Conservation (phyloP, 129 eudicot genomes). For the Escallonia rubra region DNA sequence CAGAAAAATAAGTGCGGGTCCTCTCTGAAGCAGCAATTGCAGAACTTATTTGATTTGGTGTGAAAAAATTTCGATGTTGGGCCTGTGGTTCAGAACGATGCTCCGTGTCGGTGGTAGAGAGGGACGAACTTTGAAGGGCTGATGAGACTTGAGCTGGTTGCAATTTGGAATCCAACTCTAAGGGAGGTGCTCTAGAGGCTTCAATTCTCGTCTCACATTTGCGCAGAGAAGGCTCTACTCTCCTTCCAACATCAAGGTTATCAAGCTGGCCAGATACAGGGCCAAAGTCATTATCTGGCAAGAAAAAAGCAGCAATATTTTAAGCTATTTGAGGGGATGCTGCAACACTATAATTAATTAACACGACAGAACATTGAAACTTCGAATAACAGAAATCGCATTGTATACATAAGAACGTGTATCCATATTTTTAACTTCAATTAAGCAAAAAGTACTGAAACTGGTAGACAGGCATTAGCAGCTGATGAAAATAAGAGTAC, state of each 20-base stretch:
- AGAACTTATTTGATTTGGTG: neutral
- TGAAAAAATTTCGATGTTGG: conserved; percentile 9
- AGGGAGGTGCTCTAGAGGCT: conserved; percentile 9
- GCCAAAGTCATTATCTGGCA: neutral
- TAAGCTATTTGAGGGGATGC: neutral
- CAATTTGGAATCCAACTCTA: conserved; percentile 1
- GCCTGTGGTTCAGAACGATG: conserved; percentile 16
- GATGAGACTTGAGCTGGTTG: conserved; percentile 16
- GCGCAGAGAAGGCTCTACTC: conserved; percentile 6
- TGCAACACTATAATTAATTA: neutral
- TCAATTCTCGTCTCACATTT: conserved; percentile 12
- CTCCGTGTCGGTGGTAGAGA: conserved; percentile 13
- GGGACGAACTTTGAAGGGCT: conserved; percentile 10
- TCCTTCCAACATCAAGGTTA: conserved; percentile 6
- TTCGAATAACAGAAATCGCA: too few relatives aligned
- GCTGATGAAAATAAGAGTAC: too few relatives aligned
- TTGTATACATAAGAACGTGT: too few relatives aligned
- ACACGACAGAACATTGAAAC: too few relatives aligned
- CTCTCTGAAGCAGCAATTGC: neutral
- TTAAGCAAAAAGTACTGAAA: too few relatives aligned
- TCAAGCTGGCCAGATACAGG: neutral
- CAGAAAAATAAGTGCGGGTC: neutral
- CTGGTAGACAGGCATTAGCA: too few relatives aligned
- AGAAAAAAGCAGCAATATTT: neutral
- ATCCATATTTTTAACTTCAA: too few relatives aligned